Conservation (phyloP, 805 yeast species). For the Cyberlindnera maclurae region DNA sequence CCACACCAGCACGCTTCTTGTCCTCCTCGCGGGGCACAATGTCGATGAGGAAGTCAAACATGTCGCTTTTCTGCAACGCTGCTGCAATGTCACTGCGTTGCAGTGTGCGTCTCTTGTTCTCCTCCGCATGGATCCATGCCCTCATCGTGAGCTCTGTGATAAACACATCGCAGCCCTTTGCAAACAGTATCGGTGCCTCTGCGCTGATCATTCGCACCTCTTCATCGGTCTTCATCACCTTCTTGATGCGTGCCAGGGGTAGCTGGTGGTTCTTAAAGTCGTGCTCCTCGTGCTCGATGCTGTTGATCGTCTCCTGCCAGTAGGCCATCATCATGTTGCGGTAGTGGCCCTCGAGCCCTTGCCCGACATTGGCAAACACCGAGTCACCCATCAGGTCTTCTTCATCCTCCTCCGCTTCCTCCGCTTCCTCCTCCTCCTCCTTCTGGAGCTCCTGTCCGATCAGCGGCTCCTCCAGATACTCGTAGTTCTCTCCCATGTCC, state of each 20-base stretch:
- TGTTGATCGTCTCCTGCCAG: slow-evolving; percentile 94
- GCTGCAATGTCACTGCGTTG: slow-evolving; percentile 94
- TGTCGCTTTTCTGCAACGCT: slow-evolving; percentile 88
- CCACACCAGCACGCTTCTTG: slow-evolving; percentile 19
- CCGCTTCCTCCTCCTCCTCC: slow-evolving; percentile 5
- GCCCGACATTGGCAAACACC: slow-evolving; percentile 86
- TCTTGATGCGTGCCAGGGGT: slow-evolving; percentile 93
- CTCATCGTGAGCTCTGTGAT: slow-evolving; percentile 97
- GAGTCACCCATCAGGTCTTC: slow-evolving; percentile 43
- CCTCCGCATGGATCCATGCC: slow-evolving; percentile 99
- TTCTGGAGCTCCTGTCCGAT: slow-evolving; percentile 6
- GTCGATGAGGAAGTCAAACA: slow-evolving; percentile 96
- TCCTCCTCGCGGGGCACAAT: slow-evolving; percentile 86
- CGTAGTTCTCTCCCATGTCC: slow-evolving; percentile 16
- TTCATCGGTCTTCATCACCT: slow-evolving; percentile 96
- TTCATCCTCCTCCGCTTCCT: slow-evolving; percentile 21
- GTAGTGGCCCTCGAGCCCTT: slow-evolving; percentile 77
- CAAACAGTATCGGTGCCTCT: slow-evolving; percentile 95
- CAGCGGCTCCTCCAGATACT: slow-evolving; percentile 19
- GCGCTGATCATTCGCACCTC: slow-evolving; percentile 97
- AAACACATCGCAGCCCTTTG: slow-evolving; percentile 96
- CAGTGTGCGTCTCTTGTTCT: slow-evolving; percentile 86
- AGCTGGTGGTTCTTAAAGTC: slow-evolving; percentile 91
- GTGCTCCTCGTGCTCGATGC: slow-evolving; percentile 78
- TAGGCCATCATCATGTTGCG: slow-evolving; percentile 88